Evolutionary conservation across 176 grass and related monocot species (phyloP), one percentile per base, ranked within the genome.

Genomic region (Aegilops speltoides): DNA sequence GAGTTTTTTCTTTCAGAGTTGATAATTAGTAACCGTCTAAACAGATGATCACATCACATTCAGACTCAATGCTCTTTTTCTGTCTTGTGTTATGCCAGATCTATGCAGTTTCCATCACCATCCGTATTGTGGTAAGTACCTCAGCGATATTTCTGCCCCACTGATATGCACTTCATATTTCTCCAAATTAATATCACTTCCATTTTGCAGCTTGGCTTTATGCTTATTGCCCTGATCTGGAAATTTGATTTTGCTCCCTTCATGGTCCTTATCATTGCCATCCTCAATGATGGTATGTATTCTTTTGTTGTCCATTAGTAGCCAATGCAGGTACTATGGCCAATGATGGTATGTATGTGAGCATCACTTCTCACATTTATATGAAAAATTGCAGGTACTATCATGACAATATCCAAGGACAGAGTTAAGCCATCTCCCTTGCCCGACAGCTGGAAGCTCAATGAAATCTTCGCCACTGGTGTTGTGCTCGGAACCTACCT

Each of bases 231-330:
- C 3, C 46, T 98, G 88, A 98, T 98, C 82, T 98, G 96, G 96
- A 88, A 92, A 79, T 98, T 80, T 3, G 96, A 98, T 46, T 98
- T 98, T 79, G 95, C 96, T 5, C 96, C 96, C 50, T 98, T 98
- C 81, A 98, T 98, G 96, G 93, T 98, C 82, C 91, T 98, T 82
- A 98, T 98, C 81, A 98, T 98, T 33, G 96, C 96, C 91, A 95
- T 98, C 80, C 96, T 98, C 64, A 98, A 98, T 79, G 96, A 98
- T 2, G 96, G 96, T 98, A 87, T 29, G 83, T 82, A 15, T 86
- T 79, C 66, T 45, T 64, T 41, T 22, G 29, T 85, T 70, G 32
- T 4, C 31, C 54, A 33, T 3, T 81, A 78, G 34, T 79, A 41
- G 60, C 6, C 37, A 13, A 41, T 41, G 40, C 40, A 10, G 36